A percentile compares a stretch with the other conserved stretches of the same genome.
phyloP scores from a whole-genome alignment of 140 eudicot species.

The Flaveria floridana region DNA sequence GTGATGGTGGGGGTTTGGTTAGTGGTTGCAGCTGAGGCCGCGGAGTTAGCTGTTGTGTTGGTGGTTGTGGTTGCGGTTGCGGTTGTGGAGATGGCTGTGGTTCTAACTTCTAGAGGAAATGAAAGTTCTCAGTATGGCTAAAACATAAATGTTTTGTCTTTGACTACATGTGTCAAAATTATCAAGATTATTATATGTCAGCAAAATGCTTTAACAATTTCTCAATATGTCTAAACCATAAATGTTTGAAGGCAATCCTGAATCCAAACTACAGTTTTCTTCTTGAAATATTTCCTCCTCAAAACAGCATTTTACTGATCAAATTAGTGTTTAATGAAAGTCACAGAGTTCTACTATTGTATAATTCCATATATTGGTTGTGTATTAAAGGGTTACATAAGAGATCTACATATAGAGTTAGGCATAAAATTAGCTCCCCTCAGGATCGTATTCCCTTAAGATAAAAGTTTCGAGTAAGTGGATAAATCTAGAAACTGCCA shows the following conservation, averaged over 20 bases:
- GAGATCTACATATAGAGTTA: background rate
- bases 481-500: too few species aligned
- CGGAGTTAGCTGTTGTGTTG: background rate
- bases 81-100: conserved; percentile 1
- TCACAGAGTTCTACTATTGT: background rate
- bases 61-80: background rate
- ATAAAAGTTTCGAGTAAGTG: too few species aligned
- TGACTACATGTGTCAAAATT: background rate
- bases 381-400: too few species aligned
- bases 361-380: background rate
- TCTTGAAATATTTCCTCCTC: background rate
- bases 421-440: background rate
- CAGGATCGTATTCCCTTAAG: too few species aligned
- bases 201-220: background rate
- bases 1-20: background rate
- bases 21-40: background rate
- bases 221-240: background rate
- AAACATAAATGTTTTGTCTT: background rate
- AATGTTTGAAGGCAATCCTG: background rate
- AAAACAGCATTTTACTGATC: background rate
- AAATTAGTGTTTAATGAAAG: background rate
- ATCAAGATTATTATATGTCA: background rate
- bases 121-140: background rate
- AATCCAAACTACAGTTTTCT: background rate
- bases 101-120: conserved; percentile 12